Percentiles rank a stretch among this genome's conserved stretches.
phyloP scores from a whole-genome alignment of 202 grass and related monocot species.

The Schoenoplectus tabernaemontani region DNA sequence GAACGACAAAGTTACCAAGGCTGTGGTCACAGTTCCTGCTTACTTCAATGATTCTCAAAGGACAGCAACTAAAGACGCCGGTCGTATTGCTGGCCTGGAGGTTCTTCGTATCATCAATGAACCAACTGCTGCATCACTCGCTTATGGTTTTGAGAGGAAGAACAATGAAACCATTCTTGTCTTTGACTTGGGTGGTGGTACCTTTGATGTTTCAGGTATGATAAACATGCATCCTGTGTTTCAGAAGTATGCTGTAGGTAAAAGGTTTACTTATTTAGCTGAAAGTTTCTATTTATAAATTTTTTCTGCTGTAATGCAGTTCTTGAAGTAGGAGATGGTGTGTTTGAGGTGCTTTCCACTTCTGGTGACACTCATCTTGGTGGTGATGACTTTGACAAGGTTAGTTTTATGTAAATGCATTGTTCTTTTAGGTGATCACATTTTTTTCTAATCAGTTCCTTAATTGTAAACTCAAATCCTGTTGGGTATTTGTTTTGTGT shows the following conservation, averaged over 20 bases:
- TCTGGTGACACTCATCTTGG: slow-evolving; percentile 90
- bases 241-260: background rate
- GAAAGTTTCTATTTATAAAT: background rate
- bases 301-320: slow-evolving; percentile 36
- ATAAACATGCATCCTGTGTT: background rate
- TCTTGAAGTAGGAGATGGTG: slow-evolving; percentile 85
- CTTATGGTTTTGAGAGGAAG: slow-evolving; percentile 96
- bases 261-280: background rate
- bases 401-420: background rate
- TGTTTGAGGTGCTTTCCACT: slow-evolving; percentile 88
- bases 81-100: slow-evolving; percentile 84
- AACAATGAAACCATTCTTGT: slow-evolving; percentile 96
- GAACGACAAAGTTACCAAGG: slow-evolving; percentile 95
- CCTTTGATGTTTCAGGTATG: slow-evolving; percentile 96
- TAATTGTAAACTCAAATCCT: too few relatives aligned
- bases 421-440: background rate
- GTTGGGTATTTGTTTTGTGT: background rate
- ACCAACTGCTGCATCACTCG: slow-evolving; percentile 89
- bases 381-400: slow-evolving; percentile 91
- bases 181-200: slow-evolving; percentile 91
- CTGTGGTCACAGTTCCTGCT: slow-evolving; percentile 85
- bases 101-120: slow-evolving; percentile 99
- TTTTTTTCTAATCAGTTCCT: background rate
- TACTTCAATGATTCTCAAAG: slow-evolving; percentile 97
- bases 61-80: slow-evolving; percentile 95